A percentile compares a stretch with the other conserved stretches of the same genome.
phyloP scores from a whole-genome alignment of 2,329 filamentous ascomycete genomes.

The Periconia sp. region DNA sequence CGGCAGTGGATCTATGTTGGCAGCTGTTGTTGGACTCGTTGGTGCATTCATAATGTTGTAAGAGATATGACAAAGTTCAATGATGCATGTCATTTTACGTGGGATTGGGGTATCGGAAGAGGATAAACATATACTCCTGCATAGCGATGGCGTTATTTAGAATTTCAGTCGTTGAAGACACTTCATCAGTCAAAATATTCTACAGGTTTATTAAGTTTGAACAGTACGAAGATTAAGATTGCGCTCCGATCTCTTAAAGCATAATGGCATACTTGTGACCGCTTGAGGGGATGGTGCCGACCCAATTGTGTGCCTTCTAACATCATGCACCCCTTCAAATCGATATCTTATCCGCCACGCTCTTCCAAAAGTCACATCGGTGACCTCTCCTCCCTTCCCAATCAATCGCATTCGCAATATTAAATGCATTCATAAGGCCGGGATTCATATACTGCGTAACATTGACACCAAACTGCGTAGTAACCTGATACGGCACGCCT shows the following conservation, averaged over 20 bases:
- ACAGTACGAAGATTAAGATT: too few species aligned
- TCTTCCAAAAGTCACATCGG: slow-evolving; percentile 19
- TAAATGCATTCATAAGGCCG: slow-evolving; percentile 13
- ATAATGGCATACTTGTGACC: too few species aligned
- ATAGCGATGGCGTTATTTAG: background rate
- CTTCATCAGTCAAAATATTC: too few species aligned
- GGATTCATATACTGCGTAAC: slow-evolving; percentile 12
- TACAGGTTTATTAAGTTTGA: too few species aligned
- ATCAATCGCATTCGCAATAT: slow-evolving; percentile 13
- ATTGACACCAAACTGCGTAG: slow-evolving; percentile 7
- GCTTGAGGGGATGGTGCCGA: too few species aligned
- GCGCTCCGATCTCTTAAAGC: too few species aligned
- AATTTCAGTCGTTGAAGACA: too few species aligned
- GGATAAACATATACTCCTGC: background rate
- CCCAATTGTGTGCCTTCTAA: too few species aligned
- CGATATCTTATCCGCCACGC: slow-evolving; percentile 3
- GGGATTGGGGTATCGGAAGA: background rate
- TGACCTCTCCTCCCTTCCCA: slow-evolving; percentile 19
- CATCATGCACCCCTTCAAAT: too few species aligned
- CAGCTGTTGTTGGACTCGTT: background rate
- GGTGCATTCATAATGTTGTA: background rate
- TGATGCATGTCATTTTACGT: background rate
- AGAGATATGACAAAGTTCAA: too few species aligned
- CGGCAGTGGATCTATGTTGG: background rate
- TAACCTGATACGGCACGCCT: slow-evolving; percentile 13